These are phyloP conservation scores for Teratosphaeria destructans DNA, from an alignment of 2,329 filamentous ascomycete genomes.

Conservation along the genomic window DNA sequence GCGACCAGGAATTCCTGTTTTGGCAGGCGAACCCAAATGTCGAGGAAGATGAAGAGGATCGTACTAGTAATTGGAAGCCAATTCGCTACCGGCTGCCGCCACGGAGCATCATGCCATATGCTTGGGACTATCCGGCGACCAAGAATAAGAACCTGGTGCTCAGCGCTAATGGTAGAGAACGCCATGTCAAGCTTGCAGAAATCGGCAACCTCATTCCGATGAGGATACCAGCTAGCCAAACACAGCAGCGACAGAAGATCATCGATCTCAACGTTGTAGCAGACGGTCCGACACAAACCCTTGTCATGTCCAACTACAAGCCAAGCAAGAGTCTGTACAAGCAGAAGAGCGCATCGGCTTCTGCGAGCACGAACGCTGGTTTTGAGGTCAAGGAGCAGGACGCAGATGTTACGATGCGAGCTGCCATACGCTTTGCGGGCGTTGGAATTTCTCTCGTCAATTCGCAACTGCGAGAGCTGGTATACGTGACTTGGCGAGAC, in stretches of 20 bases:
- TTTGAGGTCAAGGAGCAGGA: conserved; percentile 94
- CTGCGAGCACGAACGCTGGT: conserved; percentile 53
- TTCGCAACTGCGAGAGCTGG: conserved; percentile 77
- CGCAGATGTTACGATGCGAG: conserved; percentile 77
- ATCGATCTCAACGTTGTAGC: conserved; percentile 95
- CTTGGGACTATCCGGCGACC: conserved; percentile 98
- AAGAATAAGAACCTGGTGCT: conserved; percentile 91
- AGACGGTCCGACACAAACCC: conserved; percentile 86
- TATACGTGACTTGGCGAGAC: conserved; percentile 87
- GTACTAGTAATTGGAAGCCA: conserved; percentile 74
- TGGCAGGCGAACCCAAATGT: conserved; percentile 89
- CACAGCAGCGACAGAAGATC: conserved; percentile 59
- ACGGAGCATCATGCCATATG: conserved; percentile 97
- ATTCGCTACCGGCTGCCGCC: conserved; percentile 86
- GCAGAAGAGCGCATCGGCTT: conserved; percentile 46
- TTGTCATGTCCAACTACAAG: conserved; percentile 90
- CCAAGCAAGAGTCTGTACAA: conserved; percentile 85
- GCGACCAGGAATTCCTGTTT: conserved; percentile 91
- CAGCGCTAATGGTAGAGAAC: conserved; percentile 64
- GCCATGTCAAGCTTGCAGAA: conserved; percentile 88
- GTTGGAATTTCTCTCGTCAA: conserved; percentile 92
- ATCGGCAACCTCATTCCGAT: conserved; percentile 94
- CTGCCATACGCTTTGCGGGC: conserved; percentile 77
- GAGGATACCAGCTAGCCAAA: conserved; percentile 61
- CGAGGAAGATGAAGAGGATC: conserved; percentile 81